Evolutionary conservation across 352 stramenopile genomes (phyloP).

Genomic region (Phytophthora boehmeriae): DNA sequence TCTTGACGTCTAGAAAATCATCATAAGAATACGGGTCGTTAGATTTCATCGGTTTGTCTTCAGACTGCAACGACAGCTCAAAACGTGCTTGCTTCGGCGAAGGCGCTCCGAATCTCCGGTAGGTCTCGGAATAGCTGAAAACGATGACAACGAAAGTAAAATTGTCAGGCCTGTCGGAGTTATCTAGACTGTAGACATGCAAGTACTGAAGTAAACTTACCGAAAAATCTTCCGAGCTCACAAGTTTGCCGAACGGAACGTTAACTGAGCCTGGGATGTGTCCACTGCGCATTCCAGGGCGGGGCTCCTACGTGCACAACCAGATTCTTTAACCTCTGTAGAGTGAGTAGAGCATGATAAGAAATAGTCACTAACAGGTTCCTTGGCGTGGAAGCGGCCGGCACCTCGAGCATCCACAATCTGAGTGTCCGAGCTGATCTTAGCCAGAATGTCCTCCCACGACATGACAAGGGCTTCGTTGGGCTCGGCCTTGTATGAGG

Average conservation of each 20-base stretch:
- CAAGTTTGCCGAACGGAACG: conserved; percentile 89
- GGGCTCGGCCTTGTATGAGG: conserved; percentile 53
- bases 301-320: conserved; percentile 75
- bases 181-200: conserved; percentile 4
- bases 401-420: conserved; percentile 92
- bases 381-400: conserved; percentile 88
- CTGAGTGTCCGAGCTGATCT: conserved; percentile 67
- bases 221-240: conserved; percentile 86
- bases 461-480: conserved; percentile 57
- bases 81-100: conserved; percentile 61
- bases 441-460: conserved; percentile 66
- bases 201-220: no score
- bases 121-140: conserved; percentile 74
- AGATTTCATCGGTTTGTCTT: background rate
- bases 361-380: conserved; percentile 49
- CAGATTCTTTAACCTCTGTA: no score
- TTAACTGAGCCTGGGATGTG: conserved; percentile 94
- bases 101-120: conserved; percentile 80
- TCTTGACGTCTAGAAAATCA: conserved; percentile 49
- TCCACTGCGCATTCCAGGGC: conserved; percentile 88
- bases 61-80: background rate
- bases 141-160: background rate
- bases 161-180: conserved; percentile 5
- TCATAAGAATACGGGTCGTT: conserved; percentile 6
- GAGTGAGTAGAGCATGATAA: no score